Conservation (phyloP, 116 monocot species). For the Phalaenopsis hybrid region DNA sequence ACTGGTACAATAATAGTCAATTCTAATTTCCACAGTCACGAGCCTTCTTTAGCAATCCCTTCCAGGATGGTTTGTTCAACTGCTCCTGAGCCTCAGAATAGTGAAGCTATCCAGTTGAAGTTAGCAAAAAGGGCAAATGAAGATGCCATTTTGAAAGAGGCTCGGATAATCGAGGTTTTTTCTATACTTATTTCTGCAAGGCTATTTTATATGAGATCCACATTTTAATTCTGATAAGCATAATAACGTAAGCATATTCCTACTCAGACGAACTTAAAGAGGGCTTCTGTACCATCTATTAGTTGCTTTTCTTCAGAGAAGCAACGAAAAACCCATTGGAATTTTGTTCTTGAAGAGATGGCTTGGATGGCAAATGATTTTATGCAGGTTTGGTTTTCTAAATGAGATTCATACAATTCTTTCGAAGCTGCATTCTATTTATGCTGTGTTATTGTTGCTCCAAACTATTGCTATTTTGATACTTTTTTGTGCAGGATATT, state of each 20-base stretch:
- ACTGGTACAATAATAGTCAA: not conserved
- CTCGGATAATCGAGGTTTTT: constrained; percentile 71
- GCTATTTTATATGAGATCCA: not conserved
- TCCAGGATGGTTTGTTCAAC: constrained; percentile 16
- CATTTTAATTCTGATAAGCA: constrained; percentile 6
- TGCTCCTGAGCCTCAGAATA: constrained; percentile 27
- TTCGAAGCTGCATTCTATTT: not conserved
- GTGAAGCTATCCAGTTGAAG: constrained; percentile 20
- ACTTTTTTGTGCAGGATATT: not conserved
- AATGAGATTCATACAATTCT: constrained; percentile 3
- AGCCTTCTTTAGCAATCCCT: constrained; percentile 11
- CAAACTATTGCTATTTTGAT: not conserved
- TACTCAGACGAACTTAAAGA: constrained; percentile 66
- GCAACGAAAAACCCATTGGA: constrained; percentile 70
- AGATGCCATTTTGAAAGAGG: constrained; percentile 79
- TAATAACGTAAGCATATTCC: constrained; percentile 4
- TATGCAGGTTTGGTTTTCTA: constrained; percentile 60
- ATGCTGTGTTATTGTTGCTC: constrained; percentile 3
- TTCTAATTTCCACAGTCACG: constrained; percentile 18
- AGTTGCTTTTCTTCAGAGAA: constrained; percentile 41
- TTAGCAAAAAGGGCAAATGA: constrained; percentile 48
- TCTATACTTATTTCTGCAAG: not conserved
- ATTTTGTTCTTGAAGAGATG: constrained; percentile 99
- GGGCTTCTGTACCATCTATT: constrained; percentile 35
- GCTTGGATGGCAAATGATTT: constrained; percentile 98